Evolutionary conservation across 495 filamentous ascomycete genomes (phyloP).

Genomic region (Aspergillus leporis): DNA sequence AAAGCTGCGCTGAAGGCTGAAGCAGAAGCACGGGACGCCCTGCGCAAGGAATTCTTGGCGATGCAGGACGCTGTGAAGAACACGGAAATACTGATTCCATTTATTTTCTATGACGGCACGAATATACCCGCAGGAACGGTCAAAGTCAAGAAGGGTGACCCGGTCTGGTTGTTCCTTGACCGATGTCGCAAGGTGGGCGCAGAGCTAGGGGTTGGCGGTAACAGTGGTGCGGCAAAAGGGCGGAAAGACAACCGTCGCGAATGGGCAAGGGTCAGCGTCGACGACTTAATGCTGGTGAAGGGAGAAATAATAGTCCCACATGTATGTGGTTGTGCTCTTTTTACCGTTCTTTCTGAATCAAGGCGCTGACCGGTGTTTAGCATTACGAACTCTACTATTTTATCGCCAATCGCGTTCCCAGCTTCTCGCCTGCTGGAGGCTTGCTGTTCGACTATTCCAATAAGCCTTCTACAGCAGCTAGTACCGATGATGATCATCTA

Average conservation of each 20-base stretch:
- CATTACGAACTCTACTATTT: slow-evolving; percentile 98
- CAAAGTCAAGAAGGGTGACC: slow-evolving; percentile 89
- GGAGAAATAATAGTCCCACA: slow-evolving; percentile 93
- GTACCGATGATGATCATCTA: slow-evolving; percentile 47
- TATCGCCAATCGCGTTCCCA: slow-evolving; percentile 83
- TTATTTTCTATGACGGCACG: slow-evolving; percentile 98
- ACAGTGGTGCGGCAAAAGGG: slow-evolving; percentile 53
- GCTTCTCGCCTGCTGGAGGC: slow-evolving; percentile 51
- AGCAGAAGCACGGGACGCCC: slow-evolving; percentile 74
- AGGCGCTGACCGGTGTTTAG: slow-evolving; percentile 46
- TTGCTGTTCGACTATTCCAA: slow-evolving; percentile 78
- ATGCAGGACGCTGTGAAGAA: slow-evolving; percentile 87
- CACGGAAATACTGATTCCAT: slow-evolving; percentile 88
- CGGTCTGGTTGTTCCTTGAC: slow-evolving; percentile 88
- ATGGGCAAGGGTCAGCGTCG: slow-evolving; percentile 93
- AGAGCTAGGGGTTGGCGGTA: slow-evolving; percentile 69
- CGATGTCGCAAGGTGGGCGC: slow-evolving; percentile 87
- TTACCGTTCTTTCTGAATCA: not conserved
- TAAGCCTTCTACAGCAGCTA: slow-evolving; percentile 42
- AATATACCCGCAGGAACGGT: slow-evolving; percentile 83
- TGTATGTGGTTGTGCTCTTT: slow-evolving; percentile 53
- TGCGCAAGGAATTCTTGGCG: slow-evolving; percentile 80
- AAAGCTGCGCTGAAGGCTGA: slow-evolving; percentile 83
- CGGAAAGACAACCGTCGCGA: slow-evolving; percentile 67
- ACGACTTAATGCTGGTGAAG: slow-evolving; percentile 92